Conservation (phyloP, 2,329 filamentous ascomycete species). For the Trichoderma simmonsii region DNA sequence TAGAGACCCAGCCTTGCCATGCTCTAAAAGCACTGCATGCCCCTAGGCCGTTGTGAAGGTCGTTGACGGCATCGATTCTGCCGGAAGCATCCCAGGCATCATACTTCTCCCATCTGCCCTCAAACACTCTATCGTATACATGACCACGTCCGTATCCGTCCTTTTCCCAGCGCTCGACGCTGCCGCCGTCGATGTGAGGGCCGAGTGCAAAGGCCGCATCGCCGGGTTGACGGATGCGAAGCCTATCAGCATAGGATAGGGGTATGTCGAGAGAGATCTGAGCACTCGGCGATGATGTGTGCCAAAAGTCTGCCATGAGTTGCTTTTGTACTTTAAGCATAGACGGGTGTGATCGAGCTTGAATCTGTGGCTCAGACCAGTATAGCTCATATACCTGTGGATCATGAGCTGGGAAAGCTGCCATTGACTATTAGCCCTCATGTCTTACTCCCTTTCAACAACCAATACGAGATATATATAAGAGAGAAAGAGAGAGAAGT, state of each 20-base stretch:
- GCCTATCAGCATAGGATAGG: constrained; percentile 66
- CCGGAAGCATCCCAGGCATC: constrained; percentile 77
- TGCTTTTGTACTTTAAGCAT: constrained; percentile 59
- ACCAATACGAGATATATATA: background rate
- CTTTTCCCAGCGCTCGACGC: constrained; percentile 71
- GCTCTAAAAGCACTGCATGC: constrained; percentile 82
- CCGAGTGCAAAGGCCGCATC: constrained; percentile 69
- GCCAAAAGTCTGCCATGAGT: constrained; percentile 62
- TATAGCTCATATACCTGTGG: constrained; percentile 74
- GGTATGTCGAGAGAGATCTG: constrained; percentile 53
- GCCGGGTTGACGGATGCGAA: constrained; percentile 69
- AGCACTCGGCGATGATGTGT: constrained; percentile 45
- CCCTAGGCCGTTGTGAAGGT: constrained; percentile 78
- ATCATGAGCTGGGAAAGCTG: constrained; percentile 61
- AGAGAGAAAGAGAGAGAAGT: background rate
- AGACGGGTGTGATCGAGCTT: constrained; percentile 64
- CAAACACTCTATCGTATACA: constrained; percentile 71
- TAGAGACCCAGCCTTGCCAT: constrained; percentile 85
- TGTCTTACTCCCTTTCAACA: background rate
- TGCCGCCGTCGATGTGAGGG: constrained; percentile 71
- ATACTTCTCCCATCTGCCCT: constrained; percentile 75
- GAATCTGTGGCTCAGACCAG: constrained; percentile 67
- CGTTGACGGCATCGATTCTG: constrained; percentile 64
- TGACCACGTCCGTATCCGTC: constrained; percentile 62
- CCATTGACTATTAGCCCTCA: background rate